These are phyloP conservation scores for Stellera chamaejasme DNA, from an alignment of 345 rosid species.

Conservation along the genomic window DNA sequence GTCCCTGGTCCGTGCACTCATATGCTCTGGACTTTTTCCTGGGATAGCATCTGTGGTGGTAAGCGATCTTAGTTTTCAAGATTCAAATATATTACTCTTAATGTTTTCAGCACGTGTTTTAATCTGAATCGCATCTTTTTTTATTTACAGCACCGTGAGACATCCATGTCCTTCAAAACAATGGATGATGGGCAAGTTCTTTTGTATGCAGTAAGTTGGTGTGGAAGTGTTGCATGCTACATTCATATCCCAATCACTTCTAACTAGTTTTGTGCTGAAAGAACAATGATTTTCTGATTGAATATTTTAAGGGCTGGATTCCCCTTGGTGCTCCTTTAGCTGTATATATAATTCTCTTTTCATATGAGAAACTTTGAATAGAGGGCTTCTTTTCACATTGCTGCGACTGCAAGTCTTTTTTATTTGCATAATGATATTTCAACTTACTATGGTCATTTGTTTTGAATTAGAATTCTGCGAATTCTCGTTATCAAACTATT, in stretches of 20 bases:
- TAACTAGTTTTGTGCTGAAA: too few species aligned
- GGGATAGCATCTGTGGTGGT: conserved; percentile 97
- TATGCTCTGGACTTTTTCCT: conserved; percentile 95
- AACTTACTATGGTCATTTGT: neutral
- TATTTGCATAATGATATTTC: conserved; percentile 5
- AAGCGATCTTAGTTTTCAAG: conserved; percentile 13
- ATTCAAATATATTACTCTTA: neutral
- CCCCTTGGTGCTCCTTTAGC: too few species aligned
- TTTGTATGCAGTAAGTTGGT: conserved; percentile 58
- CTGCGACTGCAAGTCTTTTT: neutral
- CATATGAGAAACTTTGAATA: neutral
- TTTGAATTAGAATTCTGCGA: conserved; percentile 85
- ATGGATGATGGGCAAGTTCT: conserved; percentile 98
- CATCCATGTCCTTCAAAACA: conserved; percentile 91
- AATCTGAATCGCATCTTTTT: conserved; percentile 8
- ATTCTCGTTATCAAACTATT: conserved; percentile 75
- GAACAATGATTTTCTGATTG: too few species aligned
- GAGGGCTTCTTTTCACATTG: neutral
- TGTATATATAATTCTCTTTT: neutral
- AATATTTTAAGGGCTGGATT: too few species aligned
- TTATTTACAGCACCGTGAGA: conserved; percentile 75
- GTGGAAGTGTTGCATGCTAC: too few species aligned
- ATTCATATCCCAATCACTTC: too few species aligned
- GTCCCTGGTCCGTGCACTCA: conserved; percentile 82
- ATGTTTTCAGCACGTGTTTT: neutral